Percentiles rank a stretch among this genome's conserved stretches.
Conservation (phyloP, 345 rosid species). For the Hibiscus syriacus region DNA sequence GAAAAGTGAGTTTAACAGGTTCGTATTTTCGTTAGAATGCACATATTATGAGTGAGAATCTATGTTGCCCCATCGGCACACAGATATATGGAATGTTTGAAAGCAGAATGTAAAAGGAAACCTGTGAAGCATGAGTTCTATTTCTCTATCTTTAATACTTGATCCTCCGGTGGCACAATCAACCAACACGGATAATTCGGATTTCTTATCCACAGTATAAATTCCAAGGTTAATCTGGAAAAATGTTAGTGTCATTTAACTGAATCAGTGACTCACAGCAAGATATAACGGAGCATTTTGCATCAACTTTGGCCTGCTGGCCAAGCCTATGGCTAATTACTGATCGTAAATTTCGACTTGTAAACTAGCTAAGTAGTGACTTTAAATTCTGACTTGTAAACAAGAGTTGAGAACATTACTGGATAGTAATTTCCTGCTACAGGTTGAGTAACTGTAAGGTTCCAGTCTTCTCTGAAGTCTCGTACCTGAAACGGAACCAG, state of each 20-base stretch:
- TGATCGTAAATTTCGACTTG: not conserved
- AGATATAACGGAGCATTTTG: not conserved
- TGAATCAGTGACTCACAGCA: not conserved
- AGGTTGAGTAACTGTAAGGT: constrained; percentile 63
- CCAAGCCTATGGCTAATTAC: not conserved
- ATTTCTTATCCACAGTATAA: constrained; percentile 40
- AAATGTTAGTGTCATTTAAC: not conserved
- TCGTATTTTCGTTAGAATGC: not conserved
- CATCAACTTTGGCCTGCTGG: not conserved
- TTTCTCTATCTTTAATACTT: constrained; percentile 67
- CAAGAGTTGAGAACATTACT: constrained; percentile 29
- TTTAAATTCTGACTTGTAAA: not conserved
- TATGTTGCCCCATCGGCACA: not conserved
- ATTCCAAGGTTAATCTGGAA: constrained; percentile 74
- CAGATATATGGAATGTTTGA: not conserved
- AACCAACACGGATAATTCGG: constrained; percentile 73
- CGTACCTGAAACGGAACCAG: constrained; percentile 43
- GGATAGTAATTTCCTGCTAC: constrained; percentile 88
- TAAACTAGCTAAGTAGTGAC: not conserved
- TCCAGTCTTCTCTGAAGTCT: constrained; percentile 71
- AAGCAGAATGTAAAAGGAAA: constrained; percentile 1
- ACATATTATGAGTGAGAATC: not conserved
- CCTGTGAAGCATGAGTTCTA: constrained; percentile 93
- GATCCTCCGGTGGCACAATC: constrained; percentile 79
- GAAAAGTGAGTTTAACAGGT: constrained; percentile 12